Evolutionary conservation across 768 basidiomycete species (phyloP), one percentile per base, ranked within the genome.

Genomic region (Tylopilus sp.): DNA sequence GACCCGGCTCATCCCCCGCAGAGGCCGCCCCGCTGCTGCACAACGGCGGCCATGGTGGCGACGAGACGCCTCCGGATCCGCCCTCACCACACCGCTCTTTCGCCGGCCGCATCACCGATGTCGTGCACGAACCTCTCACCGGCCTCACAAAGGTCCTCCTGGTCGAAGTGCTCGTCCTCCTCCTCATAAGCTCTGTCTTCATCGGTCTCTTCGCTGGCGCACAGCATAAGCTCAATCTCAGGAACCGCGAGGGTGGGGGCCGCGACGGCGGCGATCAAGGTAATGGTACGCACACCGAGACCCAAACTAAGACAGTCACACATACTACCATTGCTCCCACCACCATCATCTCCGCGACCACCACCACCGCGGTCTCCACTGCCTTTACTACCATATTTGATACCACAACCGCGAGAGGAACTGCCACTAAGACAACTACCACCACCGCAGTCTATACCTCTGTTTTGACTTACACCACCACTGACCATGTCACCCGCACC

Each of bases 141-240:
- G 78, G 87, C 21, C 79, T 97, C 55, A 86, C 92, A 45, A 89
- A 92, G 74, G 74, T 92, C 47, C 83, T 98, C 2, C 82, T 92
- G 12, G 75, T 86, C 19, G 74, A 89, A 42, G 80, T 82, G 0
- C 79, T 98, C 55, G 69, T 89, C 25, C 78, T 99, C 43, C 77
- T 98, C 14, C 78, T 98, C 42, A 77, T 92, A 44, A 85, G 82
- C 58, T 88, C 90, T 8, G 78, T 91, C n/a, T 95, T 96, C 70
- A 86, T 95, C 55, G 96, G 96, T 11, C 76, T 99, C 6, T 98
- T 94, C 69, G 87, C 92, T 29, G 97, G 97, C 11, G 86, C 87
- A 1, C 84, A 92, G 66, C 87, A 89, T 64, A 85, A 83, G 55
- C 77, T 93, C 48, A 81, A 81, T 55, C 62, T 77, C n/a, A 75